These are phyloP conservation scores for Dioscorea zingiberensis DNA, from an alignment of 106 monocot species.

Conservation along the genomic window DNA sequence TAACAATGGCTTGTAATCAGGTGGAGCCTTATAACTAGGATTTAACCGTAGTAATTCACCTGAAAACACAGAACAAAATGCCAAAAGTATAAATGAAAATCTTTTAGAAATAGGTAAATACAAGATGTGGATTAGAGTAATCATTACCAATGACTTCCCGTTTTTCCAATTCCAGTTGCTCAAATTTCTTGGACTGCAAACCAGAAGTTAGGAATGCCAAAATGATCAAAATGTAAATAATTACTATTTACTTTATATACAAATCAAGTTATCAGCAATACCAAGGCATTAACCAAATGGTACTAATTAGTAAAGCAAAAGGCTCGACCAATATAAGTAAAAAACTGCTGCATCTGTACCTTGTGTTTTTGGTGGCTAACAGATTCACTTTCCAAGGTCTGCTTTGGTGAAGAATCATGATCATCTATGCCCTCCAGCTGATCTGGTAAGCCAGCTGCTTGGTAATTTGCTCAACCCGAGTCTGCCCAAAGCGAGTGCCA, in stretches of 20 bases:
- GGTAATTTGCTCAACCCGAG: slow-evolving; percentile 88
- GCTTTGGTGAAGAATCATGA: slow-evolving; percentile 34
- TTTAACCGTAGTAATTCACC: slow-evolving; percentile 85
- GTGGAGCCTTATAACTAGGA: slow-evolving; percentile 75
- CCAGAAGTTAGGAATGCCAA: background rate
- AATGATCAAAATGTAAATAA: too few relatives aligned
- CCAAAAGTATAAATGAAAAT: background rate
- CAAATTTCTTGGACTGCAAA: slow-evolving; percentile 35
- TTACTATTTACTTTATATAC: too few relatives aligned
- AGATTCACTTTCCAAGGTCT: slow-evolving; percentile 29
- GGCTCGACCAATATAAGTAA: too few relatives aligned
- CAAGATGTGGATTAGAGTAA: background rate
- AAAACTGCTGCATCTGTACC: slow-evolving; percentile 28
- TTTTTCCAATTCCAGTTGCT: slow-evolving; percentile 77
- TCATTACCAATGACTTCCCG: slow-evolving; percentile 77
- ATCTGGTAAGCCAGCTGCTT: slow-evolving; percentile 61
- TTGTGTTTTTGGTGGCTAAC: slow-evolving; percentile 15
- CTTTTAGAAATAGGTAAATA: background rate
- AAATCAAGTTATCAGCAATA: too few relatives aligned
- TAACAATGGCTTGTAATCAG: slow-evolving; percentile 89
- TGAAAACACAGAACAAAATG: slow-evolving; percentile 17
- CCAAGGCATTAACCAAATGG: too few relatives aligned
- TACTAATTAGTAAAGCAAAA: too few relatives aligned
- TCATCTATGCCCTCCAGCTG: slow-evolving; percentile 46
- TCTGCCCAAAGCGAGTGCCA: slow-evolving; percentile 72